phyloP scores from a whole-genome alignment of 805 yeast genomes.

The Torulaspora gathmanii region DNA sequence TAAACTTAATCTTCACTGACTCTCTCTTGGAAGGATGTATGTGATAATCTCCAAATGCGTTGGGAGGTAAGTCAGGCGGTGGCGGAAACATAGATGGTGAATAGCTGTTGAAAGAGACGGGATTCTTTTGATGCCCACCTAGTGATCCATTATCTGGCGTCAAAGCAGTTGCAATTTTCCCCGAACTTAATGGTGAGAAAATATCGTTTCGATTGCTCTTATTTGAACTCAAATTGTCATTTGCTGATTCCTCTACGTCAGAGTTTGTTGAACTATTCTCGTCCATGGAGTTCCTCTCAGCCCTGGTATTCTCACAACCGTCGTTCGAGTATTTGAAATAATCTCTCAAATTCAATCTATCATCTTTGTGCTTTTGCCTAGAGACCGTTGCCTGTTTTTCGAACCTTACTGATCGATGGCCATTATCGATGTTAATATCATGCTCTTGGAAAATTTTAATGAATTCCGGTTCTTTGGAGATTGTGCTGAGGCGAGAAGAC shows the following conservation, averaged over 20 bases:
- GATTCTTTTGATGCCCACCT: not conserved
- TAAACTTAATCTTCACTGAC: constrained; percentile 7
- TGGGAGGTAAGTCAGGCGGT: constrained; percentile 14
- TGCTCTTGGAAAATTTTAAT: constrained; percentile 10
- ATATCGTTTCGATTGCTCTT: constrained; percentile 6
- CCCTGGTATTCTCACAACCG: not conserved
- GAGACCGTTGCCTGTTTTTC: not conserved
- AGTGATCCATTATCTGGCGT: constrained; percentile 10
- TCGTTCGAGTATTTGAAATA: not conserved
- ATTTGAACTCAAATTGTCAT: not conserved
- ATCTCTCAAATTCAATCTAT: not conserved
- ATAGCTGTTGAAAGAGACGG: not conserved
- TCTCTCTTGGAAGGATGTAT: constrained; percentile 4
- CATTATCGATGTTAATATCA: constrained; percentile 1
- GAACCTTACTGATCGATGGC: not conserved
- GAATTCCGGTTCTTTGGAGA: constrained; percentile 9
- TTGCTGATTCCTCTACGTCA: not conserved
- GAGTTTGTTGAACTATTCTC: not conserved
- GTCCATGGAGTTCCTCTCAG: not conserved
- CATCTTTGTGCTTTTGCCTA: not conserved
- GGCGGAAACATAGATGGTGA: constrained; percentile 4
- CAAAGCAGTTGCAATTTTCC: constrained; percentile 10
- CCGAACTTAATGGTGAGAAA: constrained; percentile 13
- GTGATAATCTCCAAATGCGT: constrained; percentile 7
- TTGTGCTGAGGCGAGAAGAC: not conserved